These are phyloP conservation scores for Penicillium silybi DNA, from an alignment of 495 filamentous ascomycete genomes.

Conservation along the genomic window DNA sequence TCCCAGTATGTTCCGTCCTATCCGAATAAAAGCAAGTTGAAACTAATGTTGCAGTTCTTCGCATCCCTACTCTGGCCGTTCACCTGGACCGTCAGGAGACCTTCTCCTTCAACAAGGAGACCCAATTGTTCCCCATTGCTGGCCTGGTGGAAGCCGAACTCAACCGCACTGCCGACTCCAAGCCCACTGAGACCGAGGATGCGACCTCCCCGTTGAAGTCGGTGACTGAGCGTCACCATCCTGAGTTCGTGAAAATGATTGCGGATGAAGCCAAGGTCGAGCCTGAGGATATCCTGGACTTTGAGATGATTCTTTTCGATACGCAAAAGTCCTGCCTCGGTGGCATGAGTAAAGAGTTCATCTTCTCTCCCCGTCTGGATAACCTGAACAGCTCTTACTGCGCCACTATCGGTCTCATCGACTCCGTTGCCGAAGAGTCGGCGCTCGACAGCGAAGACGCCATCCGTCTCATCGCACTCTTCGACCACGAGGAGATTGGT, in stretches of 20 bases:
- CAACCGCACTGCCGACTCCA: slow-evolving; percentile 59
- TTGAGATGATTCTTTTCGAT: slow-evolving; percentile 94
- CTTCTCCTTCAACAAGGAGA: slow-evolving; percentile 95
- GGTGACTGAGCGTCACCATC: slow-evolving; percentile 82
- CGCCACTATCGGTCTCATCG: slow-evolving; percentile 73
- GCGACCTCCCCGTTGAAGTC: slow-evolving; percentile 64
- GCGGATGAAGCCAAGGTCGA: slow-evolving; percentile 71
- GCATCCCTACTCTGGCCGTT: slow-evolving; percentile 89
- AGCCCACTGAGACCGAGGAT: slow-evolving; percentile 35
- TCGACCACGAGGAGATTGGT: slow-evolving; percentile 98
- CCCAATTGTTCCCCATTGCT: slow-evolving; percentile 88
- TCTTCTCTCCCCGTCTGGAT: slow-evolving; percentile 89
- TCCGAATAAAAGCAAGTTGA: neutral
- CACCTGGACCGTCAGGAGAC: slow-evolving; percentile 81
- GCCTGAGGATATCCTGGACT: slow-evolving; percentile 75
- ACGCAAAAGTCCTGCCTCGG: slow-evolving; percentile 87
- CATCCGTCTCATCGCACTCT: slow-evolving; percentile 86
- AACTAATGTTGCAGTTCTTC: slow-evolving; percentile 53
- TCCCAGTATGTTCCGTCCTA: slow-evolving; percentile 53
- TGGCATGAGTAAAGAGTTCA: slow-evolving; percentile 87
- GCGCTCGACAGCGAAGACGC: slow-evolving; percentile 68
- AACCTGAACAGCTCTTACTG: slow-evolving; percentile 96
- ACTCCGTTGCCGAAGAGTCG: slow-evolving; percentile 59
- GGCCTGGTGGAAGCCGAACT: slow-evolving; percentile 84
- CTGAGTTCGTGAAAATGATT: slow-evolving; percentile 78